Evolutionary conservation across 2,329 filamentous ascomycete species (phyloP).

Genomic region (Epichloe typhina): DNA sequence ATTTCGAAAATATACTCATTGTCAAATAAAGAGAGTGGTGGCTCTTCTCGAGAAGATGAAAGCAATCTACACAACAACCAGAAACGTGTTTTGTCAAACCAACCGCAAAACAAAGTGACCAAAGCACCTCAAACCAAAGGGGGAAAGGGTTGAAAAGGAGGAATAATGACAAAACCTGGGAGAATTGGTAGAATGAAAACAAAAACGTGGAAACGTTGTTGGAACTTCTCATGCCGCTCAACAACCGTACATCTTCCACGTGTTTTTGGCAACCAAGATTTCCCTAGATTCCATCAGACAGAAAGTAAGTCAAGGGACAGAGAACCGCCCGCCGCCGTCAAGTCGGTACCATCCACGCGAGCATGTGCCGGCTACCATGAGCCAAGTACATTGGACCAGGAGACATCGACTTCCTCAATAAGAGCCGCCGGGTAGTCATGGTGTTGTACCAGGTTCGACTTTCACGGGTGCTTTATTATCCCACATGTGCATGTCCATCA

Average conservation of each 20-base stretch:
- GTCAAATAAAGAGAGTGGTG: slow-evolving; percentile 7
- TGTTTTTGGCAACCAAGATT: neutral
- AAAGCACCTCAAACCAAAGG: neutral
- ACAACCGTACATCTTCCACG: neutral
- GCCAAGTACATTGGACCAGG: neutral
- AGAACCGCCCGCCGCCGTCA: no score
- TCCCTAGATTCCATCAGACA: no score
- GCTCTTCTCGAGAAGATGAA: slow-evolving; percentile 22
- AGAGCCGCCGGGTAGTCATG: slow-evolving; percentile 1
- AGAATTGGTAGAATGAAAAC: neutral
- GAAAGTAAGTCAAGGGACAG: no score
- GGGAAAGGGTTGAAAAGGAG: neutral
- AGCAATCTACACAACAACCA: slow-evolving; percentile 16
- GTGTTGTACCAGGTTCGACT: slow-evolving; percentile 12
- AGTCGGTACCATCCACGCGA: neutral
- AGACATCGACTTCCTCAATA: neutral
- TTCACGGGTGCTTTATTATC: slow-evolving; percentile 16
- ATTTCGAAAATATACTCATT: neutral
- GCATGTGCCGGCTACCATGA: neutral
- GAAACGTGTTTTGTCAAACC: neutral
- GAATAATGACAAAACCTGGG: neutral
- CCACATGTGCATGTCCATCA: slow-evolving; percentile 19
- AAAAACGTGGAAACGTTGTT: neutral
- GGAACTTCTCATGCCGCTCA: neutral
- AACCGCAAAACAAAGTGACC: neutral